A percentile compares a stretch with the other conserved stretches of the same genome.
Evolutionary conservation across 306 rosid species (phyloP).

Genomic region (Carpinus fangiana): DNA sequence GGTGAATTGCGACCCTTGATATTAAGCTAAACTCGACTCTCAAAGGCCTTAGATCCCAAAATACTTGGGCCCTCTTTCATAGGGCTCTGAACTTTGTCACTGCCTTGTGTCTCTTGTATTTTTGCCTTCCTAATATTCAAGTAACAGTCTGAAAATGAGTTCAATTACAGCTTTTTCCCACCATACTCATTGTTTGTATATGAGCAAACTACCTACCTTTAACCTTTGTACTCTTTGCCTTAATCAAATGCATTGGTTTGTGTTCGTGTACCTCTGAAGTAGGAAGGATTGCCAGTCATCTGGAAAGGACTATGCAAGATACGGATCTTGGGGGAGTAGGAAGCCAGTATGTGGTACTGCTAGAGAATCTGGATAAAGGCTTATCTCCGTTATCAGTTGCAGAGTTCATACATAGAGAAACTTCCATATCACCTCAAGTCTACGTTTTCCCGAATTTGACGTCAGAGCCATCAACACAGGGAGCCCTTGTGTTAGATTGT

Average conservation of each 20-base stretch:
- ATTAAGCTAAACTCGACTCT: no score
- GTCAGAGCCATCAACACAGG: constrained; percentile 46
- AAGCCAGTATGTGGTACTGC: constrained; percentile 42
- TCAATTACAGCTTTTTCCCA: neutral
- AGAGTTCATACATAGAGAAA: constrained; percentile 50
- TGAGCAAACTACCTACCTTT: neutral
- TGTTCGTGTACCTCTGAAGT: neutral
- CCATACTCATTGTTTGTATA: neutral
- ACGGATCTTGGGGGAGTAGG: constrained; percentile 46
- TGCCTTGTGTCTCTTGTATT: neutral
- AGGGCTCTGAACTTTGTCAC: no score
- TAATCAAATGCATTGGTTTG: neutral
- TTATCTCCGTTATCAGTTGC: constrained; percentile 39
- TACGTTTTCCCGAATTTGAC: constrained; percentile 48
- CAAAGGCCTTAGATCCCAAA: no score
- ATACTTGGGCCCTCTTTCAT: no score
- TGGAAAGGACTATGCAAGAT: constrained; percentile 34
- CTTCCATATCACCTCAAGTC: constrained; percentile 49
- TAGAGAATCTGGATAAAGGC: constrained; percentile 68
- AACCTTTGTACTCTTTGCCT: neutral
- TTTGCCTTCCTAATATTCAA: neutral
- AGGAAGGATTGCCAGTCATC: constrained; percentile 24
- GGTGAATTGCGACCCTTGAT: no score
- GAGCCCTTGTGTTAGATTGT: constrained; percentile 46
- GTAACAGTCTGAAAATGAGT: neutral